Base-by-base conservation (phyloP, 768 basidiomycete species). In the Inosperma sp. region DNA sequence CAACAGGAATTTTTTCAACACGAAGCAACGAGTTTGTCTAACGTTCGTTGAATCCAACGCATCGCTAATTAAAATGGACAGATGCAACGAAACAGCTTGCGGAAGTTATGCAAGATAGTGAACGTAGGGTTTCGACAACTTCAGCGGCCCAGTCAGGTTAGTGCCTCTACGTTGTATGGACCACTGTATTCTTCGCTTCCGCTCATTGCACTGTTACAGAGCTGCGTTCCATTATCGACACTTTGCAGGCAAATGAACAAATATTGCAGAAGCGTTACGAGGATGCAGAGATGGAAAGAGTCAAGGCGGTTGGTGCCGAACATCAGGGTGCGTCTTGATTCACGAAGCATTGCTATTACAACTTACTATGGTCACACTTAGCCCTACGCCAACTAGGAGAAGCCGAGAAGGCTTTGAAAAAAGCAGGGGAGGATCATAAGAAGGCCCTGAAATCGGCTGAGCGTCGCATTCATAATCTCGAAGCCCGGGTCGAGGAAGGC, bases 231-330 rank as follows among this genome's bases (percentile, higher is more conserved):
- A 80, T 78, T 1, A 71, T 87, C 17, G 78, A 85, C 55, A 72
- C 80, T 14, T 82, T 85, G 67, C 82, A 84, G 60, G 68, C 76
- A 25, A 86, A 88, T 59, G 75, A 80, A 27, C 73, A 78, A 42
- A 68, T 73, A 1, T 80, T 81, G 50, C 76, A 81, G 25, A 74
- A 76, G 37, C 77, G 78, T 8, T 73, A 87, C 17, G 83, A 89
- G 62, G 78, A 78, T 10, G 76, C 82, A 1, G 87, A 90, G 59
- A 80, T 87, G 44, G 81, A 79, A 6, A 74, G 79, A 39, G 84
- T 79, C 5, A 87, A 82, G 57, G 75, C 78, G 12, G 77, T 80
- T 40, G 78, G 83, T 13, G 78, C 77, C 3, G 87, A 88, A 65
- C 74, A 79, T 4, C 74, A 78, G 57, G 74, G 88, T 88, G 52